Conservation (phyloP, 2,329 filamentous ascomycete species). For the Fusarium brachygibbosum region DNA sequence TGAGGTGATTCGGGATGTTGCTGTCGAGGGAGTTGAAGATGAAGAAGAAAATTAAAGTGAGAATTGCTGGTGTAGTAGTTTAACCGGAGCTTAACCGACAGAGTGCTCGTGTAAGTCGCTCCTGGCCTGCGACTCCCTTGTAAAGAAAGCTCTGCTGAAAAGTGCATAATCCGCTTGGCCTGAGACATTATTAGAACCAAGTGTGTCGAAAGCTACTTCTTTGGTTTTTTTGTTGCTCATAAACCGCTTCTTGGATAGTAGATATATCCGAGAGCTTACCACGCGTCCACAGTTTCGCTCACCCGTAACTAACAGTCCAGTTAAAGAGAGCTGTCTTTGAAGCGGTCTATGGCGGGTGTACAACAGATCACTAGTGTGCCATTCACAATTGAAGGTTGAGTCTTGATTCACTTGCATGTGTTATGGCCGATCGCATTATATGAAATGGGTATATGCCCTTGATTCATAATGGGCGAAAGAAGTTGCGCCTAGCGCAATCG, state of each 20-base stretch:
- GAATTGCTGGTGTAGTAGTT: slow-evolving; percentile 5
- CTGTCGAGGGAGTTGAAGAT: slow-evolving; percentile 1
- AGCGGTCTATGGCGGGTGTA: not conserved
- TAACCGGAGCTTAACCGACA: slow-evolving; percentile 39
- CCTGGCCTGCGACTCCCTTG: no score
- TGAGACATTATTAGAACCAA: not conserved
- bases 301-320: not conserved
- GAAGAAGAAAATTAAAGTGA: slow-evolving; percentile 38
- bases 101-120: slow-evolving; percentile 26
- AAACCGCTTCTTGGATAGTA: not conserved
- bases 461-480: slow-evolving; percentile 39
- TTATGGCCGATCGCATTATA: not conserved
- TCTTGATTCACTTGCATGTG: not conserved
- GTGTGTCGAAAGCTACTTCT: not conserved
- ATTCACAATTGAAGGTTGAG: not conserved
- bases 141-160: no score
- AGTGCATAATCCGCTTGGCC: not conserved
- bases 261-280: not conserved
- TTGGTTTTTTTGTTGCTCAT: not conserved
- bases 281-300: not conserved
- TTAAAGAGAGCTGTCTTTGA: no score
- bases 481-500: slow-evolving; percentile 21
- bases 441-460: slow-evolving; percentile 28
- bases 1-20: slow-evolving; percentile 8
- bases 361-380: not conserved